Percentiles rank a stretch among this genome's conserved stretches.
These are phyloP conservation scores for Orbilia quercus DNA, from an alignment of 2,329 filamentous ascomycete species.

Conservation along the genomic window DNA sequence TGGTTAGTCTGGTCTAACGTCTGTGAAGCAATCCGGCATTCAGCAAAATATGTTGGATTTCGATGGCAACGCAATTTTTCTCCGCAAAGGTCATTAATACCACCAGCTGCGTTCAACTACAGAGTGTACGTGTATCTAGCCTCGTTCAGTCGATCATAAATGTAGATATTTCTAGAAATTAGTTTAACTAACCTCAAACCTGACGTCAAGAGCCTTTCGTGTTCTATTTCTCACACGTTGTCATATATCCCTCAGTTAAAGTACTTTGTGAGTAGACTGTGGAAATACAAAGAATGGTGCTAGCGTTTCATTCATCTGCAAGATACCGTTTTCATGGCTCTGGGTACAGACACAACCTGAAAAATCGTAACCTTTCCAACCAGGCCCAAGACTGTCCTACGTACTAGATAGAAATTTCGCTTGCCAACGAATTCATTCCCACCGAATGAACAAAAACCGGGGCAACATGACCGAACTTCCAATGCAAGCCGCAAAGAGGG, in stretches of 20 bases:
- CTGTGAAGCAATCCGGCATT: neutral
- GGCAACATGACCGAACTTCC: neutral
- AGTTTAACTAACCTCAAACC: neutral
- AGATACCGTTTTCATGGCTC: slow-evolving; percentile 36
- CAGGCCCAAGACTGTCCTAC: neutral
- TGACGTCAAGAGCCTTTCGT: slow-evolving; percentile 21
- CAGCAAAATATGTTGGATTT: slow-evolving; percentile 4
- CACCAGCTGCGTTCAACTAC: too few relatives aligned
- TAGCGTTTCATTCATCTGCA: slow-evolving; percentile 36
- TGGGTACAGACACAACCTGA: slow-evolving; percentile 9
- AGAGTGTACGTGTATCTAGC: too few relatives aligned
- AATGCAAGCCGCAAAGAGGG: too few relatives aligned
- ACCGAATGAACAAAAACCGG: neutral
- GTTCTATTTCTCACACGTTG: neutral
- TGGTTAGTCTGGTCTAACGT: too few relatives aligned
- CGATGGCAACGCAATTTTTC: slow-evolving; percentile 1
- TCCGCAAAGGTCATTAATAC: too few relatives aligned
- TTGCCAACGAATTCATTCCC: neutral
- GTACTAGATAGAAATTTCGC: neutral
- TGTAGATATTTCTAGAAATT: too few relatives aligned
- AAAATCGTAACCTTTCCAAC: neutral
- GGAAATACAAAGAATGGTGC: slow-evolving; percentile 47
- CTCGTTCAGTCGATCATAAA: too few relatives aligned
- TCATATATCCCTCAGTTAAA: slow-evolving; percentile 16
- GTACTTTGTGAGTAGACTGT: slow-evolving; percentile 9